Evolutionary conservation across 176 grass and related monocot genomes (phyloP).

Genomic region (Oryza officinalis): DNA sequence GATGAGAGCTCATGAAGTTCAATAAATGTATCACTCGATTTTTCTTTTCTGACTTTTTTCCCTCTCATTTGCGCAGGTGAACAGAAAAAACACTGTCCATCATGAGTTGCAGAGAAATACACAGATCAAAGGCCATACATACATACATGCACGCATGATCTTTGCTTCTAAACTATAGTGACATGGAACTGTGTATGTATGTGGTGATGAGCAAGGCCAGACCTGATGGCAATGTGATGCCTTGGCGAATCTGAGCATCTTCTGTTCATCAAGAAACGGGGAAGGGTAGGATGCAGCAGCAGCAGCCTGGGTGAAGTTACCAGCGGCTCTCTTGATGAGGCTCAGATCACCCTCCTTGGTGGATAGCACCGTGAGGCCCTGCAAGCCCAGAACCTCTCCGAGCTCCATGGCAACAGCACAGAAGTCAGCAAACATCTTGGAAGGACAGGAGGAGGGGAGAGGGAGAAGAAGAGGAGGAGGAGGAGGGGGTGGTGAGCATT

Average conservation of each 20-base stretch:
- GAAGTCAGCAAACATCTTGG: conserved; percentile 17
- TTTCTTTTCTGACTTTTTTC: conserved; percentile 39
- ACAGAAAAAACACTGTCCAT: background rate
- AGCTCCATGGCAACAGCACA: conserved; percentile 43
- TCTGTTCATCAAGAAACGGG: conserved; percentile 57
- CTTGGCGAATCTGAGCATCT: conserved; percentile 67
- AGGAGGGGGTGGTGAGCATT: conserved; percentile 37
- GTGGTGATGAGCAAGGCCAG: background rate
- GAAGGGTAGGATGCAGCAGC: conserved; percentile 20
- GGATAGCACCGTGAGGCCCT: background rate
- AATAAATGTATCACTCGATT: conserved; percentile 31
- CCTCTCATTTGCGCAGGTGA: conserved; percentile 34
- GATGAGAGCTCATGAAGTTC: conserved; percentile 48
- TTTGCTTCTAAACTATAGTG: background rate
- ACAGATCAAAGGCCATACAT: conserved; percentile 27
- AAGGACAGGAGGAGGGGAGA: background rate
- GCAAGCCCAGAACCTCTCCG: conserved; percentile 44
- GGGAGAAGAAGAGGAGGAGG: background rate
- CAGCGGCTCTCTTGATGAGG: conserved; percentile 25
- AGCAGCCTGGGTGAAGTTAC: conserved; percentile 4
- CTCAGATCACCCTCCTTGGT: conserved; percentile 28
- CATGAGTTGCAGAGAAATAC: conserved; percentile 14
- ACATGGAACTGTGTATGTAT: background rate
- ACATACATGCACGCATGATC: background rate
- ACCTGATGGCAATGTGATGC: conserved; percentile 46